Evolutionary conservation across 1,139 yeast species (phyloP), one percentile per base, ranked within the genome.

Genomic region (Hyphopichia khmerensis): DNA sequence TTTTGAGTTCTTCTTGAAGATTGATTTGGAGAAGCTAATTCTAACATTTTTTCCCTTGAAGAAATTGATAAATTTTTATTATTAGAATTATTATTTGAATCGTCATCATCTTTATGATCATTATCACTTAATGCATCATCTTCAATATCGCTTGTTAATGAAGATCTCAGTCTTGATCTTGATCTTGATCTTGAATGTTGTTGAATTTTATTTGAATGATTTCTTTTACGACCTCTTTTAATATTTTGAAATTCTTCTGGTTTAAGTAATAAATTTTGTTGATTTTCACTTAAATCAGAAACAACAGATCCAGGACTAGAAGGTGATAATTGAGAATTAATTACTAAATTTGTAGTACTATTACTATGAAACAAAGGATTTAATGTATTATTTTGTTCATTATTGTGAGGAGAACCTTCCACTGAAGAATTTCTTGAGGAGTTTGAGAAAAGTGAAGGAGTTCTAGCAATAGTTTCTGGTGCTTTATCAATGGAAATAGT

Each of bases 1-100:
- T 85, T 87, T 53, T 86, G 91, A 3, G 79, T 74, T 30, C 87
- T 68, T 52, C 76, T 80, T 34, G 78, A 70, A 7, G 67, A 58
- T 44, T 67, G 75, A 33, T 70, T 70, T 1, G 81, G 77, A 16
- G 75, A 68, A 1, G 88, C 88, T 51, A 84, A 64, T 53, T 82
- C 87, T 35, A 83, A 59, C 73, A 83, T 75, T 54, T 82, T 80
- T 40, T 80, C 87, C 41, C 87, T 63, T 6, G 72, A 60, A 1
- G 73, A 57, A 13, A 63, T 48, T 9, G 34, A 7, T 46, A 53
- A 3, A 16, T 15, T 26, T 13, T 26, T 32, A 8, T 29, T 34
- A 14, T 11, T 36, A 15, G 32, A n/a, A n/a, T n/a, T n/a, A n/a
- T n/a, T 27, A 16, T 27, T 21, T 35, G 48, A 51, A 3, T 48